phyloP scores from a whole-genome alignment of 306 rosid species.

The Ziziphus jujuba region DNA sequence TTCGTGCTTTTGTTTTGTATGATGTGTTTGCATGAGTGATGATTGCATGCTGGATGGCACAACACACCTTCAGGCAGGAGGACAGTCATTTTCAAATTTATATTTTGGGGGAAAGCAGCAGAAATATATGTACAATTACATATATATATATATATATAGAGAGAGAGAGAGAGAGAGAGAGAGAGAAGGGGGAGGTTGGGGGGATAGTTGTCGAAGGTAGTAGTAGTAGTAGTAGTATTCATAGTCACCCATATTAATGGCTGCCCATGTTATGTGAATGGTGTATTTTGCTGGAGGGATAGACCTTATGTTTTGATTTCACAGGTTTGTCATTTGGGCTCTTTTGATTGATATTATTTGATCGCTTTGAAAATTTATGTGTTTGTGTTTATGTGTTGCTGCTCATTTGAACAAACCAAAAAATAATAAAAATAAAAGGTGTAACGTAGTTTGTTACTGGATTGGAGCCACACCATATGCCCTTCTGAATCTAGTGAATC shows the following conservation, averaged over 20 bases:
- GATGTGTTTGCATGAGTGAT: constrained; percentile 28
- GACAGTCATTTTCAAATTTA: constrained; percentile 23
- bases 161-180: too few relatives aligned
- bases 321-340: constrained; percentile 3
- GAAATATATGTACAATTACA: too few relatives aligned
- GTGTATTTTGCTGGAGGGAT: constrained; percentile 25
- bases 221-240: constrained; percentile 16
- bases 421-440: background rate
- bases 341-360: constrained; percentile 4
- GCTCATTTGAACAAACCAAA: background rate
- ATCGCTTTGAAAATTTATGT: background rate
- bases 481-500: too few relatives aligned
- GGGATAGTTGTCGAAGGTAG: constrained; percentile 37
- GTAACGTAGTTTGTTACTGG: background rate
- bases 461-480: background rate
- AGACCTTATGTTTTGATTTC: constrained; percentile 17
- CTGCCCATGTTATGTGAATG: constrained; percentile 31
- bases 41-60: constrained; percentile 25
- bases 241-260: constrained; percentile 32
- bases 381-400: background rate
- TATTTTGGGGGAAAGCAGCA: constrained; percentile 15
- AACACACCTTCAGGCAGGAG: constrained; percentile 25
- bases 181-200: constrained; percentile 1
- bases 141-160: too few relatives aligned
- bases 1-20: constrained; percentile 1